Evolutionary conservation across 129 eudicot genomes (phyloP), one percentile per base, ranked within the genome.

Genomic region (Smallanthus sonchifolius): DNA sequence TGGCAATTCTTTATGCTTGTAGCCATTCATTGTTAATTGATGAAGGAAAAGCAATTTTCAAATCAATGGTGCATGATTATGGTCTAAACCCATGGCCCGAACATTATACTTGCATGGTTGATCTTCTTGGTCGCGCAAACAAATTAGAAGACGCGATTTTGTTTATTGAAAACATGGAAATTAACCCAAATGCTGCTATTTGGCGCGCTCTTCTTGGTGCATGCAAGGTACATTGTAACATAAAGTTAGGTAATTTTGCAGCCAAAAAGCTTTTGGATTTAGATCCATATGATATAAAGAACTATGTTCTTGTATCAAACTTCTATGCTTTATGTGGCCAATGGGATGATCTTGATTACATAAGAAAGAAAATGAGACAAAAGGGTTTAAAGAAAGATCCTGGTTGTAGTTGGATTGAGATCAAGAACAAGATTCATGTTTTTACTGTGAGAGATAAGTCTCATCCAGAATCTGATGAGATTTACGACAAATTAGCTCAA

Each of bases 391-490:
- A 86, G 87, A 90, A 93, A 84, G 91, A 83, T 63, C 98, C 97
- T 13, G 98, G 90, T n/a, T 93, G 98, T 76, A 93, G 98, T 76
- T 93, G 98, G 98, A 93, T 90, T 15, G 91, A 87, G 85, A 67
- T 90, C 6, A 80, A 77, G 39, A 80, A 86, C 65, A 75, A 77
- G 74, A 81, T 90, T 48, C 98, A 93, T 75, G 85, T 81, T 20
- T 93, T 93, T 69, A 75, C 73, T 34, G 86, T 84, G 5, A 76
- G 90, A 52, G 98, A 93, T 69, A 86, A 73, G 35, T 82, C 95
- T 80, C 98, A 90, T 82, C 95, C 90, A 5, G 78, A 86, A 67
- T 80, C 77, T 39, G 74, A 57, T 77, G 82, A 74, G 52, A 92
- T 92, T 34, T 83, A 89, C 43, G 24, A 64, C 14, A 89, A 87